Percentiles rank a stretch among this genome's conserved stretches.
Evolutionary conservation across 2,329 filamentous ascomycete genomes (phyloP).

Genomic region (Sclerotinia spermophila): DNA sequence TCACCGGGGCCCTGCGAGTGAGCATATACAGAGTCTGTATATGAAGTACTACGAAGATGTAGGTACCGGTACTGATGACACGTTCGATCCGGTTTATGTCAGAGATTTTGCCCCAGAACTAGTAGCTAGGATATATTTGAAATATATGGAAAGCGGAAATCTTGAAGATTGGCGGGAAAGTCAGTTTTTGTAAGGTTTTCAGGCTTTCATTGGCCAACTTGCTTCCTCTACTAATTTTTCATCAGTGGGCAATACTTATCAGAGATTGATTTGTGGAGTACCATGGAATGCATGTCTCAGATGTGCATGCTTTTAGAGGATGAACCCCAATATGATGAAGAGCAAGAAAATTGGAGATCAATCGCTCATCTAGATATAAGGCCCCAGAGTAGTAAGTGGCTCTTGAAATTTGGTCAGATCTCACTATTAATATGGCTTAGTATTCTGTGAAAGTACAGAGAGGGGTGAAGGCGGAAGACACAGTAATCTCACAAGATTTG

Average conservation of each 20-base stretch:
- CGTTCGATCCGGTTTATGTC: conserved; percentile 3
- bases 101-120: neutral
- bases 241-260: neutral
- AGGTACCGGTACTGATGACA: neutral
- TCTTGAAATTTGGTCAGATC: too few species aligned
- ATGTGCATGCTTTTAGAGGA: neutral
- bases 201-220: too few species aligned
- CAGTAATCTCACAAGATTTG: neutral
- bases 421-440: too few species aligned
- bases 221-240: neutral
- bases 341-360: neutral
- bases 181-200: neutral
- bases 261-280: neutral
- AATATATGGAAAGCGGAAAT: neutral
- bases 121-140: neutral
- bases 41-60: neutral
- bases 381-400: conserved; percentile 2
- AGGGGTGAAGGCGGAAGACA: neutral
- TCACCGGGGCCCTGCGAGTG: too few species aligned
- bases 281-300: neutral
- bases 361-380: conserved; percentile 8
- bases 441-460: neutral
- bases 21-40: too few species aligned
- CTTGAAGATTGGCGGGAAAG: neutral
- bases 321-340: too few species aligned